Base-by-base conservation (phyloP, 352 stramenopile genomes). In the Globisporangium megalacanthum region DNA sequence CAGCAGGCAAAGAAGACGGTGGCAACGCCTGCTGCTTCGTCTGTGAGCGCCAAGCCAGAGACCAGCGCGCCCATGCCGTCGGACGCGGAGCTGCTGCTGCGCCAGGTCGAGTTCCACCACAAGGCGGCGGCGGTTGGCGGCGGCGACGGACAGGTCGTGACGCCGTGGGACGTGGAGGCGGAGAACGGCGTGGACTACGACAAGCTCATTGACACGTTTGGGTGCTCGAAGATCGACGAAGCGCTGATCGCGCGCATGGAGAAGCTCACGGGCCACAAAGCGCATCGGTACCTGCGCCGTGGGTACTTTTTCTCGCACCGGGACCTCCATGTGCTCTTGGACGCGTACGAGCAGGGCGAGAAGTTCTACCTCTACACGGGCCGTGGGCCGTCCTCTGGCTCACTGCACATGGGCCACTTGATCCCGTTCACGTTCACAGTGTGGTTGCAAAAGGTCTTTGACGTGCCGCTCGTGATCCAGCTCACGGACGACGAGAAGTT, bases 401-500 rank as follows among this genome's bases (percentile, higher is more conserved):
- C 94, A 51, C 96, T 99, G 72, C 98, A 99, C 81, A 91, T 99
- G 64, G 98, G 98, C 11, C 98, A 99, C 78, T 85, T 99, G 61
- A 97, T 99, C 57, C 97, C 97, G 13, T 99, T 99, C 72, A 93
- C 98, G 53, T 99, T 99, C 69, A 99, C 97, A n/a, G 83, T 97
- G 52, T 99, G 95, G 95, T 68, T 99, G 31, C 97, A 99, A 71
- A 94, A 98, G 61, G 97, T 98, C 48, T 99, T 99, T 64, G 83
- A 99, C 55, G 97, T 98, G 68, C 98, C 98, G 13, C 83, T 99
- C 52, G 97, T 99, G 60, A 99, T 99, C 72, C 98, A 99, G 81
- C 95, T 99, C 54, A 99, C 98, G 5, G 98, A 99, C 71, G 98
- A 99, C 73, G 97, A 99, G 70, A 99, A 99, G 77, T 99, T 99